phyloP scores from a whole-genome alignment of 2,329 filamentous ascomycete species.

The Seiridium unicorne region DNA sequence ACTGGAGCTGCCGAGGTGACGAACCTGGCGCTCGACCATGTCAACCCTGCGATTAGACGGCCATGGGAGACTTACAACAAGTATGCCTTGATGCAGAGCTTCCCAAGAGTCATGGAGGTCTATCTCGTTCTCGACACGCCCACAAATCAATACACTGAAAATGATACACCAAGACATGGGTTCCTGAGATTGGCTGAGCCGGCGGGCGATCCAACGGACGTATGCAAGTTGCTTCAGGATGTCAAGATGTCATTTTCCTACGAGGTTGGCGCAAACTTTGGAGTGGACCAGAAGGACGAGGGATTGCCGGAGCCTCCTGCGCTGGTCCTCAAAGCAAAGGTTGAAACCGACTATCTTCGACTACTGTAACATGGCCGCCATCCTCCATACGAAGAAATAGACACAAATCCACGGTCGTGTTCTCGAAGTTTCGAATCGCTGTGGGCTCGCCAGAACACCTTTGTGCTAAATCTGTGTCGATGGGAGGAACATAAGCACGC shows the following conservation, averaged over 20 bases:
- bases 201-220: conserved; percentile 3
- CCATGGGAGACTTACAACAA: conserved; percentile 53
- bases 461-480: too few relatives aligned
- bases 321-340: conserved; percentile 25
- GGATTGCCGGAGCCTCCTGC: conserved; percentile 16
- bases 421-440: too few relatives aligned
- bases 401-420: too few relatives aligned
- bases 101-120: conserved; percentile 35
- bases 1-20: conserved; percentile 31
- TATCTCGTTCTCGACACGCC: conserved; percentile 30
- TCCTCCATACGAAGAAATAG: not conserved
- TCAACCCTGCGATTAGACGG: conserved; percentile 39
- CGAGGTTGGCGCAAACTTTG: conserved; percentile 24
- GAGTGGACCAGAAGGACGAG: conserved; percentile 17
- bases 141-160: not conserved
- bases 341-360: conserved; percentile 10
- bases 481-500: too few relatives aligned
- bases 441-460: too few relatives aligned
- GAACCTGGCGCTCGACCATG: conserved; percentile 44
- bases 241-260: conserved; percentile 28
- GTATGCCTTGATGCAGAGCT: conserved; percentile 41
- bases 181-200: conserved; percentile 12
- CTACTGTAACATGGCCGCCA: not conserved
- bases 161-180: not conserved
- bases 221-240: conserved; percentile 21